A percentile compares a stretch with the other conserved stretches of the same genome.
phyloP scores from a whole-genome alignment of 2,329 filamentous ascomycete species.

The Leptodontidium sp. region DNA sequence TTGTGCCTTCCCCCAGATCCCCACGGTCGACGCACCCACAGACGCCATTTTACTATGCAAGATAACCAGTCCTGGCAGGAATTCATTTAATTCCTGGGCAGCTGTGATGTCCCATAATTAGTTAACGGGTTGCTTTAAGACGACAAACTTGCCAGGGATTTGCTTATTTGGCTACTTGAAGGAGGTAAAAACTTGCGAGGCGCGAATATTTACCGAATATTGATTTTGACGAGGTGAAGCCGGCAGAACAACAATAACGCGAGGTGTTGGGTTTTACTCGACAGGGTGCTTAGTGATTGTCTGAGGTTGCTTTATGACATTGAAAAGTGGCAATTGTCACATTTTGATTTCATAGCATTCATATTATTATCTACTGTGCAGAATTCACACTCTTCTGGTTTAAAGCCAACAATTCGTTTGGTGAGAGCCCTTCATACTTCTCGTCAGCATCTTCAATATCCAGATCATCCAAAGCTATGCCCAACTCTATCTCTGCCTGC shows the following conservation, averaged over 20 bases:
- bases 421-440: not conserved
- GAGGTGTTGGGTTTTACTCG: too few species aligned
- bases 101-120: not conserved
- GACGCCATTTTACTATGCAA: slow-evolving; percentile 3
- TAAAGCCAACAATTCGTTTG: not conserved
- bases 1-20: slow-evolving; percentile 5
- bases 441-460: not conserved
- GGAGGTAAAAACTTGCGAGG: not conserved
- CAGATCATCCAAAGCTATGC: not conserved
- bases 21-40: not conserved
- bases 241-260: too few species aligned
- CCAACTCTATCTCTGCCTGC: not conserved
- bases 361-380: not conserved
- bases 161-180: not conserved
- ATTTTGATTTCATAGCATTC: too few species aligned
- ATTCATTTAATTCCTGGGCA: not conserved
- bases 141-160: not conserved
- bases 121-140: not conserved
- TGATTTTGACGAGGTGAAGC: not conserved
- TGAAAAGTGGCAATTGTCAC: too few species aligned
- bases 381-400: not conserved
- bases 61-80: not conserved
- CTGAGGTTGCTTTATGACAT: too few species aligned
- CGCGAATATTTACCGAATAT: not conserved
- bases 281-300: too few species aligned